Evolutionary conservation across 805 yeast species (phyloP), one percentile per base, ranked within the genome.

Genomic region (Barnettozyma salicaria): DNA sequence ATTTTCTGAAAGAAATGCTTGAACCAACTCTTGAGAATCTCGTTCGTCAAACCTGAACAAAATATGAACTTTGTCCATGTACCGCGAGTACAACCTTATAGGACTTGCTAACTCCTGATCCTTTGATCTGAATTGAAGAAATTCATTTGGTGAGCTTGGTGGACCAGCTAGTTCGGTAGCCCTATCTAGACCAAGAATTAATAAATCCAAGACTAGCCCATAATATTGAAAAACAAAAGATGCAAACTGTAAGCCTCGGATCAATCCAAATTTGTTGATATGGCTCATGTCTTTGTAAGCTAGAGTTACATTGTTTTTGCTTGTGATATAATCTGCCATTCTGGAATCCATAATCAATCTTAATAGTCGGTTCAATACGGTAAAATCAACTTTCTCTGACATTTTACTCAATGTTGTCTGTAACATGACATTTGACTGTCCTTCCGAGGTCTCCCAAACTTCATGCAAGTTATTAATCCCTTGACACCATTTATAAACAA

Each of bases 271-370:
- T 49, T 83, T 87, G 60, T 92, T 90, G 14, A 85, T 79, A 57
- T 88, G 95, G 43, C 78, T 82, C 99, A 92, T 92, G 55, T 92
- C 99, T 58, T 92, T 92, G 60, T 80, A 94, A 2, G 87, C 70
- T 16, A 92, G 52, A 17, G 76, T 72, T 16, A 89, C 77, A 52
- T 92, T 92, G 62, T 87, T 87, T 57, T 89, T 89, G 0, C 97
- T 80, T 2, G 95, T 81, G 50, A 92, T 81, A 56, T 92, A 92
- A 60, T 92, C 97, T 4, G 97, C 98, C 50, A 92, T 75, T 47
- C 82, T 84, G 1, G 95, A 81, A 53, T 92, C 98, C 47, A 88
- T 76, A 27, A 92, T 70, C 42, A 92, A 68, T 36, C 95, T 65
- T 37, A 92, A 60, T 29, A 92, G 63, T 43, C 96, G 72, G 56